phyloP scores from a whole-genome alignment of 768 basidiomycete genomes.

The Lanmaoa pseudosensibilis region DNA sequence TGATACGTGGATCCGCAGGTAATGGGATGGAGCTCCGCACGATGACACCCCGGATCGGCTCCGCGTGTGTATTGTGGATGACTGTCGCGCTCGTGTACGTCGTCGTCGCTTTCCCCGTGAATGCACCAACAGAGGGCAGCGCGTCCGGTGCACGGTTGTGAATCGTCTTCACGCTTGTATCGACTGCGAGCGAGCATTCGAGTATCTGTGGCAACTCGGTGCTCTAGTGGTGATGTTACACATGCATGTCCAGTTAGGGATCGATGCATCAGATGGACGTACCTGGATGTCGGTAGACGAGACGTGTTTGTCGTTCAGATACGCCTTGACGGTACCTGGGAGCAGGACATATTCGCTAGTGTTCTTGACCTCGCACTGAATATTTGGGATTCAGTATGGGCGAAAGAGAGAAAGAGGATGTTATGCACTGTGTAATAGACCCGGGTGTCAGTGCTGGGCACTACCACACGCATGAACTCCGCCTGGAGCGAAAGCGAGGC shows the following conservation, averaged over 20 bases:
- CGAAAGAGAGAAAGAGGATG: neutral
- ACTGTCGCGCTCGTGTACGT: constrained; percentile 19
- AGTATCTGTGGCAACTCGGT: constrained; percentile 15
- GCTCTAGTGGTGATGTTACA: constrained; percentile 1
- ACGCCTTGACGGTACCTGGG: constrained; percentile 29
- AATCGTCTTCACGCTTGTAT: constrained; percentile 14
- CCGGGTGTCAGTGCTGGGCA: constrained; percentile 17
- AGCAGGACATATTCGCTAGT: constrained; percentile 26
- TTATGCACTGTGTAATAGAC: constrained; percentile 23
- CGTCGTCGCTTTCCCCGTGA: constrained; percentile 11
- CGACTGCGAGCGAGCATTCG: constrained; percentile 23
- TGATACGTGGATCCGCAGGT: constrained; percentile 29
- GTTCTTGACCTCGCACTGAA: constrained; percentile 29
- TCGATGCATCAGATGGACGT: constrained; percentile 1
- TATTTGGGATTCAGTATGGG: neutral
- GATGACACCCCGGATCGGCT: constrained; percentile 13
- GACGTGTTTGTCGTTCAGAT: constrained; percentile 29
- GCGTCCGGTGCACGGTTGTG: constrained; percentile 14
- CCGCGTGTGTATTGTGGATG: constrained; percentile 17
- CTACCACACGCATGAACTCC: constrained; percentile 24
- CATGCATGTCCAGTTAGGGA: neutral
- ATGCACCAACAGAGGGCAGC: constrained; percentile 3
- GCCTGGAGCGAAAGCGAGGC: constrained; percentile 23
- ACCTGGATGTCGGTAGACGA: constrained; percentile 25
- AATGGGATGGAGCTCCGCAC: constrained; percentile 31